These are phyloP conservation scores for Diaporthe sp. DNA, from an alignment of 2,329 filamentous ascomycete species.

Conservation along the genomic window DNA sequence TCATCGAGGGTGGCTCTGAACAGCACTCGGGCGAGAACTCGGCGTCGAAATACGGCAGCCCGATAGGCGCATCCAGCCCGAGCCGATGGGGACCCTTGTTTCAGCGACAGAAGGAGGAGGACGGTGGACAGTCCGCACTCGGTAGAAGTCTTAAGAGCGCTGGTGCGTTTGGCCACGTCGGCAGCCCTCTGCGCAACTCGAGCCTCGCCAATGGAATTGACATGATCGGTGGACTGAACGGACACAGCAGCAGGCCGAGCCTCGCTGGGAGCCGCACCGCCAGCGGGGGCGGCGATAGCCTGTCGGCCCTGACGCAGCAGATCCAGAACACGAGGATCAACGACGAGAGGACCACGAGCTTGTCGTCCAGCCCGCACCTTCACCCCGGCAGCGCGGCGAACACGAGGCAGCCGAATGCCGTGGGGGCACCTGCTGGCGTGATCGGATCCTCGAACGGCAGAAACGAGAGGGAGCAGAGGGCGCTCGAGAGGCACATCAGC, in stretches of 20 bases:
- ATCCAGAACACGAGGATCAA: slow-evolving; percentile 70
- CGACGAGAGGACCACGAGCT: slow-evolving; percentile 48
- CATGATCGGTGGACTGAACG: slow-evolving; percentile 43
- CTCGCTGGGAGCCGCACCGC: slow-evolving; percentile 57
- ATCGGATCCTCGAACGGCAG: slow-evolving; percentile 53
- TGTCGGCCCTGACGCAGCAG: slow-evolving; percentile 72
- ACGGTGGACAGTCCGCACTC: slow-evolving; percentile 51
- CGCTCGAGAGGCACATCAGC: slow-evolving; percentile 70
- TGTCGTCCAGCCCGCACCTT: slow-evolving; percentile 60
- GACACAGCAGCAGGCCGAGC: slow-evolving; percentile 51
- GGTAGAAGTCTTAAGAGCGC: slow-evolving; percentile 54
- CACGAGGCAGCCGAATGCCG: slow-evolving; percentile 52
- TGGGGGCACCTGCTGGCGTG: slow-evolving; percentile 48
- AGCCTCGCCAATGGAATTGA: slow-evolving; percentile 68
- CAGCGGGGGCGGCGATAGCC: slow-evolving; percentile 59
- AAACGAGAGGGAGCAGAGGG: slow-evolving; percentile 55
- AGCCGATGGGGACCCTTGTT: slow-evolving; percentile 73
- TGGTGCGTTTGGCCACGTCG: slow-evolving; percentile 76
- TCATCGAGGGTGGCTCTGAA: slow-evolving; percentile 53
- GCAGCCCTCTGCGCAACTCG: slow-evolving; percentile 74
- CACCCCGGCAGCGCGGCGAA: slow-evolving; percentile 61
- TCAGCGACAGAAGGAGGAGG: slow-evolving; percentile 71
- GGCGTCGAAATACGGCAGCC: slow-evolving; percentile 71
- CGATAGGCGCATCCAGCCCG: slow-evolving; percentile 67
- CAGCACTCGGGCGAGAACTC: slow-evolving; percentile 57